Evolutionary conservation across 306 rosid genomes (phyloP).

Genomic region (Cyclanthera cordifolia): DNA sequence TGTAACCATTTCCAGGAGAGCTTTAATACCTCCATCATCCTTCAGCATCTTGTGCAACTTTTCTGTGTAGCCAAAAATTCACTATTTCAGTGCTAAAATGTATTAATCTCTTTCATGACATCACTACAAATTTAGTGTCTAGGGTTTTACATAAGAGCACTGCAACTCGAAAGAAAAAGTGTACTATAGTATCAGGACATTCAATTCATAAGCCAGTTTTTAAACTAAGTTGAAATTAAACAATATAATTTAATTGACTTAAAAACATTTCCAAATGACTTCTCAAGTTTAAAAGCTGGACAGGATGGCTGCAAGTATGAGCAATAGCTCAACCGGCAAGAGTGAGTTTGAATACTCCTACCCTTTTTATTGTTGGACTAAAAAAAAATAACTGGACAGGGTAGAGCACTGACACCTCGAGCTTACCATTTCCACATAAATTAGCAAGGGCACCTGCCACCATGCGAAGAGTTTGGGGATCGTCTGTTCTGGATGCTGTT

Average conservation of each 20-base stretch:
- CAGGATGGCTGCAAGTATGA: not conserved
- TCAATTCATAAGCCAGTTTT: not conserved
- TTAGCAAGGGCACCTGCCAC: conserved; percentile 70
- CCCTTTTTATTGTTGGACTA: no score
- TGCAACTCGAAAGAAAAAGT: not conserved
- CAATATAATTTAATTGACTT: not conserved
- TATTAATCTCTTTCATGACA: not conserved
- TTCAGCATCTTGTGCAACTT: conserved; percentile 36
- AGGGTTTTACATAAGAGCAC: not conserved
- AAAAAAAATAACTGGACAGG: not conserved
- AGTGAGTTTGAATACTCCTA: no score
- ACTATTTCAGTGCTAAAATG: conserved; percentile 1
- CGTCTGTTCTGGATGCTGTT: conserved; percentile 39
- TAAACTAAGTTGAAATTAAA: not conserved
- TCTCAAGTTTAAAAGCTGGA: not conserved
- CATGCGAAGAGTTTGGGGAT: conserved; percentile 59
- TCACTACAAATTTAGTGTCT: not conserved
- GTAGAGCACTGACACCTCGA: not conserved
- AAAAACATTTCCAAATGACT: not conserved
- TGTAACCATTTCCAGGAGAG: conserved; percentile 46
- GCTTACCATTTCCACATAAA: conserved; percentile 67
- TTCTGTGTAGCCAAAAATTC: conserved; percentile 25
- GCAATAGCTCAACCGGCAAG: no score
- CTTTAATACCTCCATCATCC: conserved; percentile 54
- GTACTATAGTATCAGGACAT: not conserved